Evolutionary conservation across 768 basidiomycete species (phyloP), one percentile per base, ranked within the genome.

Genomic region (Lactarius vividus): DNA sequence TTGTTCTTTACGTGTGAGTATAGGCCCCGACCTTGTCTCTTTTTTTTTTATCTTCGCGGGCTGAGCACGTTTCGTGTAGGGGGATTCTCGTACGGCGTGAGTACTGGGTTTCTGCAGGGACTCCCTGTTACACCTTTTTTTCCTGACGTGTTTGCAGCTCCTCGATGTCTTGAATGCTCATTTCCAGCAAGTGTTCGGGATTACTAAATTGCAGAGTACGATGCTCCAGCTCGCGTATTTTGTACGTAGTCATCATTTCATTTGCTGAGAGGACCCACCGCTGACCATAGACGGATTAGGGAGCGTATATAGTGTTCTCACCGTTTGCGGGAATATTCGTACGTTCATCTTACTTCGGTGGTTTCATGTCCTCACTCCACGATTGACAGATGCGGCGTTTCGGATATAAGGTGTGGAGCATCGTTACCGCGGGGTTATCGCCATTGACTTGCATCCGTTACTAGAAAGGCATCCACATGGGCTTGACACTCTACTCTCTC

Each of bases 181-280:
- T 76, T 91, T 91, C 76, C 89, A 90, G 77, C 74, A 75, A 2
- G 82, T 89, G 44, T 88, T 91, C 72, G 79, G 79, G 13, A 88
- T 92, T 73, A 76, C 79, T 44, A 89, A 87, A 74, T 79, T 87
- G 31, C 84, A 89, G 75, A 89, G 88, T 61, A 89, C 90, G 7
- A 79, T 90, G 68, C 80, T 92, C 63, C 89, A 91, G 70, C 78
- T 90, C 28, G 88, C 88, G 5, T 91, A 89, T 72, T 88, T 88
- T 71, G 82, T 84, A 65, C 70, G 81, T 69, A 23, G 8, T 2
- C 4, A 42, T 56, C 28, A 58, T 42, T 28, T 8, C 18, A 15
- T 40, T 44, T 15, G n/a, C 31, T 20, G 23, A 49, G 23, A 49
- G n/a, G 23, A 7, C 26, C 13, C 26, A 6, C 49, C 35, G 26